These are phyloP conservation scores for Ziziphus jujuba DNA, from an alignment of 306 rosid genomes.

Conservation along the genomic window DNA sequence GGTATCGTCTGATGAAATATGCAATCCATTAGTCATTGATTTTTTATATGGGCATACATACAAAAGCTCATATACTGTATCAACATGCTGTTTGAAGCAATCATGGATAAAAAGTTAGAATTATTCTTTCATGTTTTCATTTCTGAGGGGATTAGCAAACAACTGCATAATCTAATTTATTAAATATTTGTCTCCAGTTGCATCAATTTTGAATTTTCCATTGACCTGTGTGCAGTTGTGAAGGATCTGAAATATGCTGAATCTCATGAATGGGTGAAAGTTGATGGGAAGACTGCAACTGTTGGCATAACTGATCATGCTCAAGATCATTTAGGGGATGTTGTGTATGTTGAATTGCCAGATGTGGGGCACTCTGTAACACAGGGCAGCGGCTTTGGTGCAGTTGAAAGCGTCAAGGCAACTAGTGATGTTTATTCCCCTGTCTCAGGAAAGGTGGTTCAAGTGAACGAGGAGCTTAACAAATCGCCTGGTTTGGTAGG, in stretches of 20 bases:
- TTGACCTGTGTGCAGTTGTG: slow-evolving; percentile 46
- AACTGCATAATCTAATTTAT: not conserved
- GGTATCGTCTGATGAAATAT: not conserved
- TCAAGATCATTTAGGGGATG: slow-evolving; percentile 97
- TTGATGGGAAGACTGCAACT: slow-evolving; percentile 73
- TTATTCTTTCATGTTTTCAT: not conserved
- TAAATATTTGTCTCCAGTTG: slow-evolving; percentile 14
- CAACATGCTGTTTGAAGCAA: not conserved
- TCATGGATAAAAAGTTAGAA: not conserved
- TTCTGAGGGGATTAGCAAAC: no score
- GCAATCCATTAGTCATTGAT: not conserved
- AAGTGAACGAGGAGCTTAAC: slow-evolving; percentile 70
- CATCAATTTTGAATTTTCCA: slow-evolving; percentile 3
- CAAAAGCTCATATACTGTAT: not conserved
- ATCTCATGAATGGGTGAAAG: slow-evolving; percentile 91
- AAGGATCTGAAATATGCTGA: slow-evolving; percentile 75
- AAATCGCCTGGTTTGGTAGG: slow-evolving; percentile 89
- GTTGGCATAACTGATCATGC: slow-evolving; percentile 93
- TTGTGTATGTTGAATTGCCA: slow-evolving; percentile 85
- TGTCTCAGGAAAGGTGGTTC: slow-evolving; percentile 71
- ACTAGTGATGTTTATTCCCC: slow-evolving; percentile 93
- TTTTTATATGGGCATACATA: not conserved
- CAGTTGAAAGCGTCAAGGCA: slow-evolving; percentile 97
- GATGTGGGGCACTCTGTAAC: slow-evolving; percentile 63
- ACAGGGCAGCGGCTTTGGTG: slow-evolving; percentile 78